These are phyloP conservation scores for Akanthomyces lecanii DNA, from an alignment of 2,329 filamentous ascomycete species.

Conservation along the genomic window DNA sequence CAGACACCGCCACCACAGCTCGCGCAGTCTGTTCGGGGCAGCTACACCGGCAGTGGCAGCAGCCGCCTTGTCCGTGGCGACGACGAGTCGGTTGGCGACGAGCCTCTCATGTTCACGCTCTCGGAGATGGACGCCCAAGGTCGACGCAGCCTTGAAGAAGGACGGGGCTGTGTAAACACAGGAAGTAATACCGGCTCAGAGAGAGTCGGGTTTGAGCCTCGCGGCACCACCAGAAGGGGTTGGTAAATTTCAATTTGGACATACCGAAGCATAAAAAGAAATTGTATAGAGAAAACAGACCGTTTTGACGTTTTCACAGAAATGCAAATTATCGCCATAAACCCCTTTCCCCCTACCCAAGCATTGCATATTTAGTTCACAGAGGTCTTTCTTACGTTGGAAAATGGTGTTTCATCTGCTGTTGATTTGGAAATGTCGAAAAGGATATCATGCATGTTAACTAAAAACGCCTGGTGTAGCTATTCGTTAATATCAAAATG, in stretches of 20 bases:
- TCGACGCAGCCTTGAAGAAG: slow-evolving; percentile 56
- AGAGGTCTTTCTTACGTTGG: not conserved
- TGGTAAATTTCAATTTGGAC: slow-evolving; percentile 27
- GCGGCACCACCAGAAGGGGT: slow-evolving; percentile 33
- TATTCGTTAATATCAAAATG: not conserved
- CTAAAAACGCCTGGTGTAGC: not conserved
- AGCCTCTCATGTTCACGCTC: slow-evolving; percentile 68
- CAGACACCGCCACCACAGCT: slow-evolving; percentile 35
- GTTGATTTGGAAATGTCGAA: not conserved
- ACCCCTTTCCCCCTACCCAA: not conserved
- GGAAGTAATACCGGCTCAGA: slow-evolving; percentile 36
- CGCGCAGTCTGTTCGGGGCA: slow-evolving; percentile 40
- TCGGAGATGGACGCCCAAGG: slow-evolving; percentile 62
- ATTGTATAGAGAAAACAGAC: not conserved
- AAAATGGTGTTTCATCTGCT: not conserved
- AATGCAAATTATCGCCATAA: not conserved
- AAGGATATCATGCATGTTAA: not conserved
- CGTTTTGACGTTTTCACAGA: not conserved
- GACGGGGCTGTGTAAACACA: slow-evolving; percentile 29
- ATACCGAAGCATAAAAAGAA: slow-evolving; percentile 2
- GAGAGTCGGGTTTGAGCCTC: slow-evolving; percentile 37
- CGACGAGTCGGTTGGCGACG: slow-evolving; percentile 56
- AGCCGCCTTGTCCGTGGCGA: slow-evolving; percentile 38
- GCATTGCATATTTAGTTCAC: not conserved
- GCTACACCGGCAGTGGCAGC: slow-evolving; percentile 40